Evolutionary conservation across 208 protist species (phyloP), one percentile per base, ranked within the genome.

Genomic region (Novymonas esmeraldas): DNA sequence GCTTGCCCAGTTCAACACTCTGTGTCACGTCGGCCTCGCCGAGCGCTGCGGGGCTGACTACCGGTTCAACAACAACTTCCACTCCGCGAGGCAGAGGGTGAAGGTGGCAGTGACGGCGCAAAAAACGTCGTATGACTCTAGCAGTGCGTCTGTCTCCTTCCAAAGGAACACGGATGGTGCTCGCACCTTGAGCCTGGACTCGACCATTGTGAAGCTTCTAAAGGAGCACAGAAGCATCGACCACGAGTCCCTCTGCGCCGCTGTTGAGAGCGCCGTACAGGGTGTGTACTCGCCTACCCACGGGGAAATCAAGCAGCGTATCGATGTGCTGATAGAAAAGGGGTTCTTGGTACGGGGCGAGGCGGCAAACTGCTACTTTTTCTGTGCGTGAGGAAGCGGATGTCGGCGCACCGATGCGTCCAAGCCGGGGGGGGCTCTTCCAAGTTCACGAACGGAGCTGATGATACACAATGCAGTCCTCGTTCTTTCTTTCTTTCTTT

Each of bases 281-380:
- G 69, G 61, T 28, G 62, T 72, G 7, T 88, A 81, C 57, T 51
- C 59, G 14, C 80, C 85, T 2, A 81, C 73, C 22, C 39, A 60
- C 24, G 31, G 63, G 52, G 81, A 90, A 24, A 86, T 95, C 16
- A 95, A 93, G 62, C 49, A 63, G 18, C 66, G 71, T 34, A 51
- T 95, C 13, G 80, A 86, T n/a, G 48, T 45, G 18, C 65, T 95
- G 6, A 90, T 93, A n/a, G 82, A 83, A 29, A 89, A 89, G 38
- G 83, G 86, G 16, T 77, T 90, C 24, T 64, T 95, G 29, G 66
- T 70, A 0, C 77, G 90, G 36, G 78, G 70, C 36, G 57, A 64
- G 39, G 51, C 57, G 2, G 52, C 55, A 28, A 65, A 76, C 70
- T 64, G 55, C 70, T 71, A 70, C n/a, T 52, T 76, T 44, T 76